Base-by-base conservation (phyloP, 257 asterid species). In the Ajuga chamaepitys region DNA sequence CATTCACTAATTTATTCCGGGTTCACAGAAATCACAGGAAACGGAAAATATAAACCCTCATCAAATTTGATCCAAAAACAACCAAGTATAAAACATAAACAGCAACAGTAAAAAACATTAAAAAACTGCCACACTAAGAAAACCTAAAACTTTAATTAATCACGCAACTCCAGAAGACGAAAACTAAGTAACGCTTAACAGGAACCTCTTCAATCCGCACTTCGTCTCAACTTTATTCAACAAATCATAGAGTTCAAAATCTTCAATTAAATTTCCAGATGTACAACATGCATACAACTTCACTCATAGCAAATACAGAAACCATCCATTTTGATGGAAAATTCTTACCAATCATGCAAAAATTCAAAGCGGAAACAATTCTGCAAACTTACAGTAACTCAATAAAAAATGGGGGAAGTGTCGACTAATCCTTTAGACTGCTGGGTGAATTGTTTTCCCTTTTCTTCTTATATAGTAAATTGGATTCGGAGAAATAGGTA, bases 341-440 rank as follows among this genome's bases (percentile, higher is more conserved):
- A 18, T 62, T 12, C 17, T 24, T 25, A 26, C 35, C 26, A 35
- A 71, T 71, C 45, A 62, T 22, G 66, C 52, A 47, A 12, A n/a
- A 60, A 66, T 16, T 1, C 20, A 45, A 55, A 50, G 12, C n/a
- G 28, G 47, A 58, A 47, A 7, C 5, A 12, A 24, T 47, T 16
- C 22, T 24, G 26, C 42, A 66, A 58, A 53, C 80, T 65, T 65
- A 75, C 76, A 22, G 22, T 52, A 52, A 59, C 24, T 70, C 66
- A 59, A 65, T 32, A 69, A 30, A 22, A 56, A 24, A 20, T 7
- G 34, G 47, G 25, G 22, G 50, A 26, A 37, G 17, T 35, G 38
- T 9, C 13, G 48, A 17, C 25, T 25, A 26, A 47, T 50, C 60
- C 22, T 8, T 40, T 37, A 16, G 66, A 13, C 30, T 46, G 40